Base-by-base conservation (phyloP, 148 eudicot species). In the Dianthus caryophyllus region DNA sequence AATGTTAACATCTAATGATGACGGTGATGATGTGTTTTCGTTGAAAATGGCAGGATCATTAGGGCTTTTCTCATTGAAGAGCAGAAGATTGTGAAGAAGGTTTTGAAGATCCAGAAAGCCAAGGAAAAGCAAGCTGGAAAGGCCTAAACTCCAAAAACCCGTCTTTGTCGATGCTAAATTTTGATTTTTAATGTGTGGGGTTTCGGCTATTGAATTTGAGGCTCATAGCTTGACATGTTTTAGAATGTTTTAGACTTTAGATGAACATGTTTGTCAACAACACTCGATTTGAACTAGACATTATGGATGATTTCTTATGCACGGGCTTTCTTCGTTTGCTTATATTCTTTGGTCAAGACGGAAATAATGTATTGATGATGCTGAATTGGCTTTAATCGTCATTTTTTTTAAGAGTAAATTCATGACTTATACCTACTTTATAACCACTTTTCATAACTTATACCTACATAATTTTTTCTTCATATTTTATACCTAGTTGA, bases 21-120 rank as follows among this genome's bases (percentile, higher is more conserved):
- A 13, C 1, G 10, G 1, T 52, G 57, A 5, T 51, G 21, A 49
- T 9, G 11, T 49, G 24, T 26, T n/a, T 59, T 59, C 18, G 21
- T n/a, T 12, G 5, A 25, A 12, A 12, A 46, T 66, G 65, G 50
- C 67, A 88, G 95, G 78, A 88, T 88, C 77, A 84, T 88, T 1
- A 76, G 95, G 71, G 95, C 95, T n/a, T 88, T 88, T 68, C 80
- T 88, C 18, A 84, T 88, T 14, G 95, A 88, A 72, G 95, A 88
- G 74, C 95, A 88, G 41, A 88, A 88, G 90, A 88, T 88, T 33
- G 90, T 85, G 75, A 87, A 87, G 84, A 88, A 88, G 82, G 95
- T 88, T 31, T 79, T 88, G 88, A 88, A 88, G 84, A 88, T 88
- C 69, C 95, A 88, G 71, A 88, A 88, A 63, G 27, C 85, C 71